Base-by-base conservation (phyloP, 2,329 filamentous ascomycete genomes). In the Pezicula neosporulosa region DNA sequence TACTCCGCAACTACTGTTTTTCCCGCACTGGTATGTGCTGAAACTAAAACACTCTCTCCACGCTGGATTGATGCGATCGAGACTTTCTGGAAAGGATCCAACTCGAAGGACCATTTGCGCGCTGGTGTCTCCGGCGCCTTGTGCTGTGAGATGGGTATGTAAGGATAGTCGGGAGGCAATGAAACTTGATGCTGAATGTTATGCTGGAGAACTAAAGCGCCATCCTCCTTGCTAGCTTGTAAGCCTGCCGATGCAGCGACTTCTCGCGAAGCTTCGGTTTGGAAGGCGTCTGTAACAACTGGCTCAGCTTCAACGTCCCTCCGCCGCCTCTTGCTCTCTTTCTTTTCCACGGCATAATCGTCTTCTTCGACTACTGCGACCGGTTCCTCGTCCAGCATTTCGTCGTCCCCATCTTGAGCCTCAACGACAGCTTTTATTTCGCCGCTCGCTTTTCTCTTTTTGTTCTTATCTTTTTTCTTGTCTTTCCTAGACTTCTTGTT, bases 1-100 rank as follows among this genome's bases (percentile, higher is more conserved):
- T 99, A 99, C 70, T 99, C 94, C 56, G 94, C 94, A 42, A 97
- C 92, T 7, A 99, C 95, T 0, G 94, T 99, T 74, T 99, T 99
- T 72, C 94, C 94, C 36, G 94, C 94, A 78, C 89, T 94, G 7
- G 94, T 99, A 72, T 99, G 94, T 48, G 94, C 94, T 15, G 95
- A 97, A 2, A 99, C 94, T 46, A 99, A 74, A 0, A 99, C 90
- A 75, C 92, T 97, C 76, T 99, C 94, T 50, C 93, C 92, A 58
- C 94, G 82, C 73, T 99, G 89, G 57, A 99, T 99, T 1, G 93
- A 97, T 7, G 90, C 86, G 55, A 99, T 91, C 0, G 94, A 91
- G 47, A 97, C 81, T 65, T 93, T 90, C 73, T 99, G 94, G 78
- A 99, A 99, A 47, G 94, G 94, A 76, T 99, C 94, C 53, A 99